A percentile compares a stretch with the other conserved stretches of the same genome.
These are phyloP conservation scores for Cordyceps javanica DNA, from an alignment of 2,329 filamentous ascomycete genomes.

Conservation along the genomic window DNA sequence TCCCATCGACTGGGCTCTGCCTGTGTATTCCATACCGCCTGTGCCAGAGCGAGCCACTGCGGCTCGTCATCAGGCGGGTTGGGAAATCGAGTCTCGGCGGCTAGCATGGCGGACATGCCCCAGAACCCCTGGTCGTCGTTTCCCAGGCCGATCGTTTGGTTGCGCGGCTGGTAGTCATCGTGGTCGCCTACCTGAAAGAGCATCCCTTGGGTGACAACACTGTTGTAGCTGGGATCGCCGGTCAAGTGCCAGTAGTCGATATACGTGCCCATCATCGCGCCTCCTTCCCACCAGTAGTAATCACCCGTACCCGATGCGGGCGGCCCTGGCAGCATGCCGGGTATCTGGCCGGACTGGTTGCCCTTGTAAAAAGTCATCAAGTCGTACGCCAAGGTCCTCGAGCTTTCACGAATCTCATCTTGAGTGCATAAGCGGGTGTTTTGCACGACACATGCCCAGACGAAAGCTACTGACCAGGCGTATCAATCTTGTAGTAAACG, in stretches of 20 bases:
- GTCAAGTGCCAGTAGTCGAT: conserved; percentile 36
- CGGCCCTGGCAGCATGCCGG: conserved; percentile 52
- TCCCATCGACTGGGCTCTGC: conserved; percentile 45
- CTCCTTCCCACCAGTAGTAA: conserved; percentile 32
- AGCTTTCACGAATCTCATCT: conserved; percentile 42
- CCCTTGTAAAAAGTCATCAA: conserved; percentile 46
- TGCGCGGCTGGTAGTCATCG: conserved; percentile 43
- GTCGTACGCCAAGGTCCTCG: conserved; percentile 43
- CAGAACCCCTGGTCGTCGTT: conserved; percentile 59
- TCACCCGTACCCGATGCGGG: conserved; percentile 27
- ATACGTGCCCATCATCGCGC: conserved; percentile 26
- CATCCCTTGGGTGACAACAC: conserved; percentile 37
- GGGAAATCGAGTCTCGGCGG: conserved; percentile 48
- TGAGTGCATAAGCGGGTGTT: background rate
- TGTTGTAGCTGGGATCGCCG: conserved; percentile 46
- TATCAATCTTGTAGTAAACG: conserved; percentile 24
- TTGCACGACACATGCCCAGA: too few species aligned
- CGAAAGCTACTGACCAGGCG: conserved; percentile 25
- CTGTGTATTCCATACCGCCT: conserved; percentile 51
- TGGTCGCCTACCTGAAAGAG: conserved; percentile 41
- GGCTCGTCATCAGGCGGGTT: conserved; percentile 34
- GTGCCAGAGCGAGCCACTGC: conserved; percentile 48
- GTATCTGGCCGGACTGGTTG: conserved; percentile 44
- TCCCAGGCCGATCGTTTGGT: conserved; percentile 38
- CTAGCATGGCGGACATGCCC: conserved; percentile 50